Conservation (phyloP, 2,329 filamentous ascomycete species). For the Pestalotiopsis sp. region DNA sequence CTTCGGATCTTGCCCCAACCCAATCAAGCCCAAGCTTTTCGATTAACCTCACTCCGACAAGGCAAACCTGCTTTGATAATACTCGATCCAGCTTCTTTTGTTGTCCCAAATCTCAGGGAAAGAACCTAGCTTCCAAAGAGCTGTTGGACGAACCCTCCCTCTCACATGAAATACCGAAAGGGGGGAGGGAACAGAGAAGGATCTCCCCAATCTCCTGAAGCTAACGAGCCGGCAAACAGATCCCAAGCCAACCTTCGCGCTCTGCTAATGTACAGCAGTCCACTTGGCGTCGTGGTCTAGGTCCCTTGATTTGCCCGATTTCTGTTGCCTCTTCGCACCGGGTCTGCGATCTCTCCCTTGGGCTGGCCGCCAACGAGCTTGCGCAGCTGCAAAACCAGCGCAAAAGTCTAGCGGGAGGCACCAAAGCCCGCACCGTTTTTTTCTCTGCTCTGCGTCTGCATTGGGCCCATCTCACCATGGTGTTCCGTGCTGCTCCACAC, state of each 20-base stretch:
- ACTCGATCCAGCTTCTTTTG: neutral
- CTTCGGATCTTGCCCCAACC: neutral
- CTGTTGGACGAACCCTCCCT: neutral
- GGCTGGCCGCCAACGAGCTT: no score
- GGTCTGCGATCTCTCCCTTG: no score
- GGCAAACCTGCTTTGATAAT: neutral
- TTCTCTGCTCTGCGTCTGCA: neutral
- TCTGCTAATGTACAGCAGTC: slow-evolving; percentile 1
- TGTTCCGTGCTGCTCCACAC: neutral
- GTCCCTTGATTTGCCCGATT: slow-evolving; percentile 3
- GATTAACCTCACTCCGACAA: neutral
- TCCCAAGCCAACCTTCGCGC: neutral
- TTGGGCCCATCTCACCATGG: neutral
- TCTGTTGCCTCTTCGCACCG: neutral
- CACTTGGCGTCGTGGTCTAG: slow-evolving; percentile 1
- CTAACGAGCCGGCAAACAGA: neutral
- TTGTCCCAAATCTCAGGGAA: neutral
- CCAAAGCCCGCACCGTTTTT: neutral
- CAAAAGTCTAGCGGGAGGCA: neutral
- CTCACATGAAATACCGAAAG: neutral
- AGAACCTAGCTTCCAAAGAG: neutral
- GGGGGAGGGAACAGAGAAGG: neutral
- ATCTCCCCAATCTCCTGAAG: neutral
- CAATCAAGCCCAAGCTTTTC: neutral
- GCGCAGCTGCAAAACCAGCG: no score